Evolutionary conservation across 2,329 filamentous ascomycete species (phyloP), one percentile per base, ranked within the genome.

Genomic region (Fusarium brevicatenulatum): DNA sequence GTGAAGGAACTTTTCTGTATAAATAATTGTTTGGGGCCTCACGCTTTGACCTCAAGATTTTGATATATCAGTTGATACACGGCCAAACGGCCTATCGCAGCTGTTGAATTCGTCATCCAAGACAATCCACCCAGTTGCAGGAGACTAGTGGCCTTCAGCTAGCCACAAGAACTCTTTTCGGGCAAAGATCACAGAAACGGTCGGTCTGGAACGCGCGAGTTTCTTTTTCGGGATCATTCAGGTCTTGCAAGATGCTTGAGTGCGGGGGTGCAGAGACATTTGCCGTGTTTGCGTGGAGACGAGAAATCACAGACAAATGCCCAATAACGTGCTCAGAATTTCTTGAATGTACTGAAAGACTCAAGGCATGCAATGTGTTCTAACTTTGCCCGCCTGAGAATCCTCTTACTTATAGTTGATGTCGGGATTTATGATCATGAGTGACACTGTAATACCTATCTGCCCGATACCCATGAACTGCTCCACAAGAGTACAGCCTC

Each of bases 391-490:
- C 13, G 5, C 12, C 32, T 34, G 32, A 13, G 12, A 15, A 34
- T 34, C 32, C 16, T 36, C 28, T 2, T 18, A 0, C 25, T 16
- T 16, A 18, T 16, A 8, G 9, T 30, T 16, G 2, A 21, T 16
- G 12, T 16, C 23, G 0, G 30, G 5, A 7, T 10, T 19, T 13
- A 9, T 10, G n/a, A 23, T 19, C 15, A 15, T 19, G 15, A 7
- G 12, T 25, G 81, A 83, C 46, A 80, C 78, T 15, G 87, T 47
- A 82, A 84, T 52, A 84, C 87, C 1, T 97, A 94, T 78, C 85
- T 96, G 54, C 85, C 92, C n/a, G 87, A 90, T 11, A 89, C 92
- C 25, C 85, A 97, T n/a, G 87, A 89, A 53, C 88, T 91, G 58
- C 88, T 97, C 18, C 93, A 95, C 74, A 87, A 88, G 56, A 88